Evolutionary conservation across 495 filamentous ascomycete genomes (phyloP), one percentile per base, ranked within the genome.

Genomic region (Mytilinidion resinicola): DNA sequence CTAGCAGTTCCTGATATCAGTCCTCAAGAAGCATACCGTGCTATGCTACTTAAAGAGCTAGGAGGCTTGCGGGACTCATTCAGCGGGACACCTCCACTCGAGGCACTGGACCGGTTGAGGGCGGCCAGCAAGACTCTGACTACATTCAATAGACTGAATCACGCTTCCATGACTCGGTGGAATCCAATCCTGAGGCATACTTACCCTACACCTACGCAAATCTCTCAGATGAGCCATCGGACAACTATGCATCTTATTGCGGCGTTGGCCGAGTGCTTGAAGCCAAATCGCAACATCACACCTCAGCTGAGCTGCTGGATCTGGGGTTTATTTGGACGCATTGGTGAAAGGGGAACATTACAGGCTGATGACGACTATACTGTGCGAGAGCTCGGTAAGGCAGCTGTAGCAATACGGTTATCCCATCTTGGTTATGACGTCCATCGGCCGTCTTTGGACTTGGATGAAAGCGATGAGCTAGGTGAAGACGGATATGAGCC

Each of bases 181-280:
- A 63, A 75, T 55, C 65, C 82, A 62, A 76, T 80, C 25, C 43
- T 84, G 55, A 56, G 80, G 61, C 50, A 74, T 70, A 71, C 81
- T 6, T 80, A 85, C 49, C 89, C 89, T 8, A 70, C 78, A 14
- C 85, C 86, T 10, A 81, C 76, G 0, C 88, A 90, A 64, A 64
- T 92, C 15, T 85, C 83, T 0, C 78, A 78, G 17, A 85, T 92
- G 82, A 78, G 86, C 63, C 80, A 80, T 55, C 74, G 74, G 3
- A 77, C 74, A 56, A 79, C 86, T 3, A 65, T 90, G 15, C 74
- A 76, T 17, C 72, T 89, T 30, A 58, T 88, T 11, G 67, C 76
- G 17, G 41, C 68, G 43, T 56, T 64, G 36, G 51, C 65, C 14
- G 56, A 74, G 46, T 74, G 78, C 50, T 64, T 86, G 14, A 71